Base-by-base conservation (phyloP, 2,329 filamentous ascomycete genomes). In the Aspergillus sp. region DNA sequence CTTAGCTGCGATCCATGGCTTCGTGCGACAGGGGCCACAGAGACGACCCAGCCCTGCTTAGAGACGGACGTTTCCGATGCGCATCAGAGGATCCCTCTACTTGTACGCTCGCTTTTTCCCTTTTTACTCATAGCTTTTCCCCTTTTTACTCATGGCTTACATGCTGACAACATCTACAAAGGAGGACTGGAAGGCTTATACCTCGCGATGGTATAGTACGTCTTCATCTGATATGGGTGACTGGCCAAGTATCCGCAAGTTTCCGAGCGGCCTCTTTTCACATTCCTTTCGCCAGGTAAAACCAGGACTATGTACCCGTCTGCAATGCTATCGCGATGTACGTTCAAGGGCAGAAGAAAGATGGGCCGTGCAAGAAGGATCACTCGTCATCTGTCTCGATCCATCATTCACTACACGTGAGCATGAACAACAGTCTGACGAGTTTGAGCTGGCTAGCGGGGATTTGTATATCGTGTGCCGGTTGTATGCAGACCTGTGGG, bases 401-500 rank as follows among this genome's bases (percentile, higher is more conserved):
- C 59, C 64, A 7, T 51, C 50, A 13, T 65, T 62, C 49, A 64
- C 63, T 10, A 16, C 58, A 19, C 45, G 61, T 7, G 52, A 51
- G 25, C 53, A 60, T 6, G 49, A 61, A 31, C 54, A 47, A 25
- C 41, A 42, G 3, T 7, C 48, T 3, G 69, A 71, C 40, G 61
- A 66, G 49, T 69, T 69, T 50, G 56, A 65, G 11, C 53, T 70
- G 9, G 41, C 54, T 3, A 49, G 53, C 45, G 68, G 69, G 6
- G 64, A 68, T 29, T 47, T 69, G 0, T 70, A 64, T 42, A 54
- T 70, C 21, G 56, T 71, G 34, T 66, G 64, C 41, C 60, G 56
- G 3, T 51, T 71, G 44, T 71, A 68, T 54, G 62, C 65, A 11
- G 68, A 71, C 45, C 46, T 70, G 25, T 71, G 69, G 69, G 67